Base-by-base conservation (phyloP, 495 filamentous ascomycete genomes). In the Cryomyces minteri region DNA sequence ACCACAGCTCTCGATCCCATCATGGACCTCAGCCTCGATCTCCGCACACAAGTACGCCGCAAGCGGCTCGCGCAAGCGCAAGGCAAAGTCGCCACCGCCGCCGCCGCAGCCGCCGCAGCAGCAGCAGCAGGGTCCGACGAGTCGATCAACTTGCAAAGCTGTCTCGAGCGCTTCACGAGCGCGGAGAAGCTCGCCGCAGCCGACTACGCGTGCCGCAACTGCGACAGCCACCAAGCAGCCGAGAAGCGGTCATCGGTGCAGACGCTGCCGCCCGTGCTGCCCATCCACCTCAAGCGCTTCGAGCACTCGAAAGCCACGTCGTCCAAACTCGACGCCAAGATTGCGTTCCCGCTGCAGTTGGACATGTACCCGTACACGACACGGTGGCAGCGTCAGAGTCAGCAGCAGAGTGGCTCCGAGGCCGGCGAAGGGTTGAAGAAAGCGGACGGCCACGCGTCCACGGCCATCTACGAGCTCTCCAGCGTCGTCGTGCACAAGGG, bases 281-380 rank as follows among this genome's bases (percentile, higher is more conserved):
- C 82, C 45, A 86, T 95, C 58, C 87, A 94, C 53, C 67, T 95
- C 31, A 94, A 94, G 85, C 72, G 84, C 41, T 92, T 88, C 56
- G 84, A 86, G 59, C 82, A 82, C 58, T 76, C 55, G 41, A 70
- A 77, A 43, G 65, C 74, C 9, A 74, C 74, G 9, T 72, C 74
- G 25, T 76, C 74, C 11, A 95, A 95, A 58, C 77, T 94, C 51
- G 77, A 86, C 44, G 80, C 80, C 4, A 74, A 76, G 36, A 77
- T 95, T 34, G 72, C 76, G 37, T 94, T 92, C 57, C 87, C 88
- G 1, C 59, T 92, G n/a, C 72, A 80, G 43, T 71, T 94, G 7
- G 84, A 92, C 53, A 84, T 93, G 80, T 72, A 79, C 5, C 84
- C 84, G 0, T 95, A 88, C 63, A 88, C 84, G 0, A 81, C 76